Conservation (phyloP, 78 protist species). For the Dictyostelium purpureum region DNA sequence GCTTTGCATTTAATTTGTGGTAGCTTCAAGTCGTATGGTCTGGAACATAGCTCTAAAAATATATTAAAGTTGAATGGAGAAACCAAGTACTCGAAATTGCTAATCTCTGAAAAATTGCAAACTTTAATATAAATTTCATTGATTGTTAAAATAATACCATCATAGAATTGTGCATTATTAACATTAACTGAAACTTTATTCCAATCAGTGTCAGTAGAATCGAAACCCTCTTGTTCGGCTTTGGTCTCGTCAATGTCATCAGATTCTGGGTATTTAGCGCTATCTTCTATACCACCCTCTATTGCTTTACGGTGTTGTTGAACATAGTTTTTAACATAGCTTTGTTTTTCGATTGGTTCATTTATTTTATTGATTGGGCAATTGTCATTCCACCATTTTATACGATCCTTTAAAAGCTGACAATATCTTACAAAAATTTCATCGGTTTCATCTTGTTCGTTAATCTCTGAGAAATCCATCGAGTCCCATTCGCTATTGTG, state of each 20-base stretch:
- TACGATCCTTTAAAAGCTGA: neutral
- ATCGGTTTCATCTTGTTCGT: conserved; percentile 30
- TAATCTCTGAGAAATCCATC: conserved; percentile 16
- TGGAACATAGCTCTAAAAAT: conserved; percentile 49
- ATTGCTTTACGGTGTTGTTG: conserved; percentile 11
- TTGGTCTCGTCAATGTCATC: neutral
- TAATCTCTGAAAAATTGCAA: conserved; percentile 30
- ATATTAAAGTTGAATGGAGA: conserved; percentile 23
- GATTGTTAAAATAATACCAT: conserved; percentile 26
- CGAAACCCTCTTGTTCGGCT: neutral
- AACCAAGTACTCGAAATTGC: conserved; percentile 2
- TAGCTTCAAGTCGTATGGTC: conserved; percentile 38
- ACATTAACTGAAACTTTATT: conserved; percentile 10
- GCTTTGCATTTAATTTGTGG: conserved; percentile 57
- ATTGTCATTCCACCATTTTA: conserved; percentile 54
- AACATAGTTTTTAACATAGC: neutral
- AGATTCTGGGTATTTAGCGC: neutral
- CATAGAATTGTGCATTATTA: conserved; percentile 68
- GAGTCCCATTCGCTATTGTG: conserved; percentile 29
- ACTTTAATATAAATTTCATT: conserved; percentile 16
- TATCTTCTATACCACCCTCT: neutral
- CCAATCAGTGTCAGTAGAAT: conserved; percentile 26
- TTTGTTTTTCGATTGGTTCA: conserved; percentile 21
- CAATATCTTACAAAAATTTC: neutral
- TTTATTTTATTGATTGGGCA: conserved; percentile 15